Evolutionary conservation across 169 alveolate species (phyloP).

Genomic region (Plasmodium relictum): DNA sequence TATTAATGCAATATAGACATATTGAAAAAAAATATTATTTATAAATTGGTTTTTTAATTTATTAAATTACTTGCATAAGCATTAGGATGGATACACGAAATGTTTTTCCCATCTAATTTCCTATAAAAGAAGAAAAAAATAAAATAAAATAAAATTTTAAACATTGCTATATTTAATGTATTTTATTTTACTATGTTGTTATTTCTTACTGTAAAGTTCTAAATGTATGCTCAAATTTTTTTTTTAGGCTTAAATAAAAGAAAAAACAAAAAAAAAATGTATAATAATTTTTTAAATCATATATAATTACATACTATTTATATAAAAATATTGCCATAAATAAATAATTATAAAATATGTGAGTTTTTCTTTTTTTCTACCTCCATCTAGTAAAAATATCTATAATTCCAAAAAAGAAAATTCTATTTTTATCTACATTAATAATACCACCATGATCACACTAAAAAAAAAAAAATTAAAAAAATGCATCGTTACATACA

Average conservation of each 20-base stretch:
- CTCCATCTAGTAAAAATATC: conserved; percentile 85
- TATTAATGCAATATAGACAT: neutral
- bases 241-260: conserved; percentile 22
- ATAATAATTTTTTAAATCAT: no score
- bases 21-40: neutral
- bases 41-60: neutral
- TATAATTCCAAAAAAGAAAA: conserved; percentile 83
- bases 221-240: conserved; percentile 54
- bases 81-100: conserved; percentile 59
- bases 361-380: conserved; percentile 16
- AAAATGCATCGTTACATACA: neutral
- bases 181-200: neutral
- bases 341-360: neutral
- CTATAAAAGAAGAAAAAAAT: conserved; percentile 7
- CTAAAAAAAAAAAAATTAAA: neutral
- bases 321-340: neutral
- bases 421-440: conserved; percentile 61
- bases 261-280: neutral
- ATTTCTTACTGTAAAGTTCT: conserved; percentile 58
- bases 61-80: conserved; percentile 47
- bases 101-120: conserved; percentile 50
- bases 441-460: conserved; percentile 68
- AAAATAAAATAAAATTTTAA: neutral
- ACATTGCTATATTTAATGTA: neutral
- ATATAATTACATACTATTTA: neutral